These are phyloP conservation scores for Rhododendron williamsianum DNA, from an alignment of 148 eudicot species.

Conservation along the genomic window DNA sequence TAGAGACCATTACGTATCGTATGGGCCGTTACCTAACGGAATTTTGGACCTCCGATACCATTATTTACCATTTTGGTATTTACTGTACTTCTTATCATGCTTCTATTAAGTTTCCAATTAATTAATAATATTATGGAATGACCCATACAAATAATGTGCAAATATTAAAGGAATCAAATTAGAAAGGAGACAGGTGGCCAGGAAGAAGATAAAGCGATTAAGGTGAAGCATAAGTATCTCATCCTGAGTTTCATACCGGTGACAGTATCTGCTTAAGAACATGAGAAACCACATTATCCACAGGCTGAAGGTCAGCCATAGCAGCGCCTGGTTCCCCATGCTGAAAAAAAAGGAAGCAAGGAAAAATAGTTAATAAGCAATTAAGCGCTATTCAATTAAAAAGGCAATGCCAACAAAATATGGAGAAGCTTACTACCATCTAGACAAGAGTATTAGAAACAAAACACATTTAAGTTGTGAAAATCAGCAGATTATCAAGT, in stretches of 20 bases:
- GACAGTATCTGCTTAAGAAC: slow-evolving; percentile 79
- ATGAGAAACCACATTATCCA: slow-evolving; percentile 77
- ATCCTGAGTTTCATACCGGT: slow-evolving; percentile 41
- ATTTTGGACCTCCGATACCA: neutral
- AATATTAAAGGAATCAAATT: neutral
- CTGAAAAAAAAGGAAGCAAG: slow-evolving; percentile 32
- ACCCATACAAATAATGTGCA: neutral
- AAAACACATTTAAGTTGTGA: neutral
- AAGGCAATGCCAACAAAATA: neutral
- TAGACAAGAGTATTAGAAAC: neutral
- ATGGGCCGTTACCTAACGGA: neutral
- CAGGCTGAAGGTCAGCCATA: slow-evolving; percentile 87
- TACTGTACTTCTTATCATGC: neutral
- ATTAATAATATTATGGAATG: neutral
- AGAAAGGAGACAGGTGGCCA: neutral
- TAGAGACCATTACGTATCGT: neutral
- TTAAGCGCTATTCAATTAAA: neutral
- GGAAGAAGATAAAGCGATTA: neutral
- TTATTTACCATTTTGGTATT: neutral
- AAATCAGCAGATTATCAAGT: neutral
- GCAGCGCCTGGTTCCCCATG: slow-evolving; percentile 99
- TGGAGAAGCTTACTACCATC: neutral
- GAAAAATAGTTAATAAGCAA: neutral
- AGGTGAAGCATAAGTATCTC: neutral
- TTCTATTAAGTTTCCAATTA: neutral